A percentile compares a stretch with the other conserved stretches of the same genome.
Evolutionary conservation across 169 alveolate genomes (phyloP).

Genomic region (Blepharisma undulans): DNA sequence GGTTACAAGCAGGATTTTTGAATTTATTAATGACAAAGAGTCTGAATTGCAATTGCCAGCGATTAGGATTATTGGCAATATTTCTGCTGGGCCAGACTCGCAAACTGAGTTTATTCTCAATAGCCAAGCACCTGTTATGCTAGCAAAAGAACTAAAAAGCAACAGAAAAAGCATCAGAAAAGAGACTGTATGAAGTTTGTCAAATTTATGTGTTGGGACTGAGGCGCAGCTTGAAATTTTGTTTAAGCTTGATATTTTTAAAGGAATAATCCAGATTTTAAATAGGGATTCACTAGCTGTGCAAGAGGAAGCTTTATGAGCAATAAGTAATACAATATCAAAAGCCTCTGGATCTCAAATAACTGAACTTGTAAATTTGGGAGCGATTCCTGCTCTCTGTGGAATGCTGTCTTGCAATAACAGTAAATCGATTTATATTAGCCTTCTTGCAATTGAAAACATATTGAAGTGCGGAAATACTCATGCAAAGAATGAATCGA

Average conservation of each 20-base stretch:
- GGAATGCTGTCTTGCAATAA: conserved; percentile 87
- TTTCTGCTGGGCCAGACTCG: conserved; percentile 93
- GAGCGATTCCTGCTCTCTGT: conserved; percentile 90
- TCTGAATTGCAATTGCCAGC: conserved; percentile 10
- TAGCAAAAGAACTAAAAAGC: conserved; percentile 83
- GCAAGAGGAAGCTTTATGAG: conserved; percentile 98
- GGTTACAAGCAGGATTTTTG: neutral
- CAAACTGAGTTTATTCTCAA: conserved; percentile 93
- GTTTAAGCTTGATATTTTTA: neutral
- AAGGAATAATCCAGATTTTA: neutral
- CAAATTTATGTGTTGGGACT: conserved; percentile 93
- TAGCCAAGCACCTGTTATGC: conserved; percentile 88
- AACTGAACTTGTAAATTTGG: conserved; percentile 88
- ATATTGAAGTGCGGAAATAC: conserved; percentile 86
- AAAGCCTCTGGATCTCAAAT: neutral
- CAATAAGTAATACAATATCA: conserved; percentile 85
- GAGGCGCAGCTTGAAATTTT: conserved; percentile 74
- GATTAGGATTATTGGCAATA: neutral
- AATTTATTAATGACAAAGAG: neutral
- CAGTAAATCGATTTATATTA: conserved; percentile 89
- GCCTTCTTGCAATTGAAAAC: conserved; percentile 83
- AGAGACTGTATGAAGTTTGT: conserved; percentile 98
- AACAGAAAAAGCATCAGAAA: conserved; percentile 91
- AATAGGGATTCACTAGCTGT: conserved; percentile 39
- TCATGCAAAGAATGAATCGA: neutral